Base-by-base conservation (phyloP, 164 flowering plant species). In the Vitis rupestris region DNA sequence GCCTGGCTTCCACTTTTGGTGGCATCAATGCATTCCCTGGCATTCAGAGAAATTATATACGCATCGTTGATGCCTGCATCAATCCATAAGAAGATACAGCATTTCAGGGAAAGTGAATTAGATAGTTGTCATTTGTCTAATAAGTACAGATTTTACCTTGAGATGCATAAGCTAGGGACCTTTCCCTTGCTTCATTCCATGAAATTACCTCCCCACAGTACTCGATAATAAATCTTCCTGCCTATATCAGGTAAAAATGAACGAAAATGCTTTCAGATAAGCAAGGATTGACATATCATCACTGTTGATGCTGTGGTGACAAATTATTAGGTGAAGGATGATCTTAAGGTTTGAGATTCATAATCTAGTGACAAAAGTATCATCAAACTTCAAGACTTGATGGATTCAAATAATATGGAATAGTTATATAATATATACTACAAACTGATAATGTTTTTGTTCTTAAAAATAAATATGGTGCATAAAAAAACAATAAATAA, bases 141-240 rank as follows among this genome's bases (percentile, higher is more conserved):
- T 13, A 58, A 54, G 50, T 54, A 50, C 57, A 63, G 55, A 54
- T 13, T 58, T 56, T 70, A 93, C 99, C 98, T 79, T 81, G 84
- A 79, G 51, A 75, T 82, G 89, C 97, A 80, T 95, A 95, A 58
- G 89, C 23, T 63, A 87, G 91, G 37, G 97, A 78, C 75, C 99
- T 88, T 63, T 84, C 72, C 79, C 71, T 81, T 61, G 97, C 99
- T 78, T 90, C 98, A 74, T 84, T 86, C 76, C 91, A 87, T 14
- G 98, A 88, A 71, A 95, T 95, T 23, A 95, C 96, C 75, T 95
- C 99, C 49, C 99, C 99, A 75, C 97, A 95, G 66, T 95, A 95
- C 72, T 95, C 99, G 56, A 93, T 90, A 63, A 95, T 78, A 68
- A 95, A 93, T 19, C 79, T 80, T 19, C 98, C 99, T 65, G 88